These are phyloP conservation scores for Aspergillus ruber DNA, from an alignment of 2,329 filamentous ascomycete genomes.

Conservation along the genomic window DNA sequence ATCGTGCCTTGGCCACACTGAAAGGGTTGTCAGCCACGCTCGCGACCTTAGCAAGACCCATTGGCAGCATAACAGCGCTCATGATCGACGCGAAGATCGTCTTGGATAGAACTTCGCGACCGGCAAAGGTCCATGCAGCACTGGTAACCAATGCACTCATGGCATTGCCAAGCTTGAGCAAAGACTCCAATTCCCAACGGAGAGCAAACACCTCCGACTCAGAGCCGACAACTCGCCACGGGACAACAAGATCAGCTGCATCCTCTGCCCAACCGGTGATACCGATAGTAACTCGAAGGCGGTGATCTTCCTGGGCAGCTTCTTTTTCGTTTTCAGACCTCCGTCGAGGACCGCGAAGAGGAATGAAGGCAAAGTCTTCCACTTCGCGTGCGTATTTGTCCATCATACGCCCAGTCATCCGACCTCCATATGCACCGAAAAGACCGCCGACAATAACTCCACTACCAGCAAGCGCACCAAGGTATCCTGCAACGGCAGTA, in stretches of 20 bases:
- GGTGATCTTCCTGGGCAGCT: conserved; percentile 49
- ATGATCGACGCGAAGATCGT: conserved; percentile 63
- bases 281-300: conserved; percentile 74
- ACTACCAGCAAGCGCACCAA: conserved; percentile 75
- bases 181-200: conserved; percentile 71
- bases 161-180: conserved; percentile 70
- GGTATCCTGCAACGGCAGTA: conserved; percentile 66
- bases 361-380: conserved; percentile 80
- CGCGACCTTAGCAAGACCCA: conserved; percentile 60
- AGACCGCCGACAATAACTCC: conserved; percentile 73
- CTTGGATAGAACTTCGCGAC: conserved; percentile 66
- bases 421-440: conserved; percentile 84
- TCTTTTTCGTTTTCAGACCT: conserved; percentile 38
- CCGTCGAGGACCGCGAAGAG: conserved; percentile 54
- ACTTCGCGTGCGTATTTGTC: conserved; percentile 82
- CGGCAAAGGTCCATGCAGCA: conserved; percentile 69
- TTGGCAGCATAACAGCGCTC: conserved; percentile 61
- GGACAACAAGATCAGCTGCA: conserved; percentile 63
- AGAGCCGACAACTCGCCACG: conserved; percentile 70
- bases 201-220: conserved; percentile 75
- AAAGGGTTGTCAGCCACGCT: conserved; percentile 76
- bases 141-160: conserved; percentile 72
- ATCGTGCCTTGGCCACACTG: conserved; percentile 65
- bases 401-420: conserved; percentile 79
- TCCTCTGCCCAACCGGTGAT: conserved; percentile 75